Conservation (phyloP, 1,284 basidiomycete species). For the Blastosporella zonata region DNA sequence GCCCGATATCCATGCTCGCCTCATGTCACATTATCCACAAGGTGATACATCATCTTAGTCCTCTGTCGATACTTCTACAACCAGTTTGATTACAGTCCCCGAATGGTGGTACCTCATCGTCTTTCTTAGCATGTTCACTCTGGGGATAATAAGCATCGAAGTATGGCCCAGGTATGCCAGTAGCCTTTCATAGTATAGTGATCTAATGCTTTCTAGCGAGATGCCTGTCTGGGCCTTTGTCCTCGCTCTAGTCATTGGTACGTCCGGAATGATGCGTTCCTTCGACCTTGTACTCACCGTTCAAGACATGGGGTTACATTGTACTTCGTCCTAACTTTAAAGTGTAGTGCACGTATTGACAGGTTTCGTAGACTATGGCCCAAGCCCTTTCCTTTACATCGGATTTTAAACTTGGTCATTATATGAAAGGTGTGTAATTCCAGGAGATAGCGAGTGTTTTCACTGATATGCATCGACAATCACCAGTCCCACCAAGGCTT, state of each 20-base stretch:
- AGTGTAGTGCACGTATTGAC: background rate
- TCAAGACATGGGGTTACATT: slow-evolving; percentile 50
- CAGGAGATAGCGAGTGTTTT: background rate
- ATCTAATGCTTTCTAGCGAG: background rate
- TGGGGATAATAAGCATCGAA: slow-evolving; percentile 49
- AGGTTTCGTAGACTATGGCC: slow-evolving; percentile 4
- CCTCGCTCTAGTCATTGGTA: slow-evolving; percentile 43
- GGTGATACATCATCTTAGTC: slow-evolving; percentile 1
- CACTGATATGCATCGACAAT: background rate
- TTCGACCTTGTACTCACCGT: too few relatives aligned
- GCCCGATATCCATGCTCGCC: slow-evolving; percentile 80
- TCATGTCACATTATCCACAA: slow-evolving; percentile 78
- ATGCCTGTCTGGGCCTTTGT: slow-evolving; percentile 32
- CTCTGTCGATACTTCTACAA: background rate
- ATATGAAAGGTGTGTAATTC: slow-evolving; percentile 57
- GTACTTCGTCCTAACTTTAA: slow-evolving; percentile 27
- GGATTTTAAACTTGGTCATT: slow-evolving; percentile 71
- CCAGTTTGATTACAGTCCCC: slow-evolving; percentile 42
- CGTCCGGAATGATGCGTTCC: slow-evolving; percentile 12
- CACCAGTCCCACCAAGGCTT: slow-evolving; percentile 31
- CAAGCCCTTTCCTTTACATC: slow-evolving; percentile 53
- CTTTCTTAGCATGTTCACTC: slow-evolving; percentile 46
- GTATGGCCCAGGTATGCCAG: slow-evolving; percentile 41
- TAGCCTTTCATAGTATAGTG: background rate
- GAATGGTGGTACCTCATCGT: slow-evolving; percentile 69